phyloP scores from a whole-genome alignment of 257 asterid species.

The Orobanche coerulescens region DNA sequence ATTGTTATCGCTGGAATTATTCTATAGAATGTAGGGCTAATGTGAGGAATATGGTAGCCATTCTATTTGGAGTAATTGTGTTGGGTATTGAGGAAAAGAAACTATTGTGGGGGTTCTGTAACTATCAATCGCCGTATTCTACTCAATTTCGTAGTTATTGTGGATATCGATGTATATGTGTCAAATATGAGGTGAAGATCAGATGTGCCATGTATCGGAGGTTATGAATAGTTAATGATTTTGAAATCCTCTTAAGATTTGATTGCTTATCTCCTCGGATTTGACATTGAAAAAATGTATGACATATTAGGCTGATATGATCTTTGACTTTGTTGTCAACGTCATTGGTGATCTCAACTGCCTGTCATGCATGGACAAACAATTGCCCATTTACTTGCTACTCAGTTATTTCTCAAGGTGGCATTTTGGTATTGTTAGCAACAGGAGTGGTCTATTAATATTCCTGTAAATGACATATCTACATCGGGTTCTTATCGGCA shows the following conservation, averaged over 20 bases:
- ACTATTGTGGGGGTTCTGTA: constrained; percentile 10
- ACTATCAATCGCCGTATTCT: constrained; percentile 22
- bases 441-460: constrained; percentile 23
- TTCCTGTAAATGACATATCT: constrained; percentile 22
- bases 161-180: constrained; percentile 15
- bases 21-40: constrained; percentile 21
- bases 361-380: constrained; percentile 25
- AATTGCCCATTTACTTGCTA: constrained; percentile 20
- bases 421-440: constrained; percentile 17
- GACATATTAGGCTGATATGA: constrained; percentile 19
- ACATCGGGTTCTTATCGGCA: constrained; percentile 26
- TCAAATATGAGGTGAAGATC: constrained; percentile 21
- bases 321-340: constrained; percentile 17
- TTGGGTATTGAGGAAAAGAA: constrained; percentile 21
- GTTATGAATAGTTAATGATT: constrained; percentile 3
- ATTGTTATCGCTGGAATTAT: constrained; percentile 18
- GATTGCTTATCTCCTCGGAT: constrained; percentile 18
- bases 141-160: constrained; percentile 13
- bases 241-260: constrained; percentile 18
- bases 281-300: constrained; percentile 27
- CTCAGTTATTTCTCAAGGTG: constrained; percentile 25
- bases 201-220: constrained; percentile 19
- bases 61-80: constrained; percentile 19
- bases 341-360: constrained; percentile 24
- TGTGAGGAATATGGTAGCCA: constrained; percentile 19